Percentiles rank a stretch among this genome's conserved stretches.
Conservation (phyloP, 371 early-diverging fungal genomes). For the Apophysomyces elegans region DNA sequence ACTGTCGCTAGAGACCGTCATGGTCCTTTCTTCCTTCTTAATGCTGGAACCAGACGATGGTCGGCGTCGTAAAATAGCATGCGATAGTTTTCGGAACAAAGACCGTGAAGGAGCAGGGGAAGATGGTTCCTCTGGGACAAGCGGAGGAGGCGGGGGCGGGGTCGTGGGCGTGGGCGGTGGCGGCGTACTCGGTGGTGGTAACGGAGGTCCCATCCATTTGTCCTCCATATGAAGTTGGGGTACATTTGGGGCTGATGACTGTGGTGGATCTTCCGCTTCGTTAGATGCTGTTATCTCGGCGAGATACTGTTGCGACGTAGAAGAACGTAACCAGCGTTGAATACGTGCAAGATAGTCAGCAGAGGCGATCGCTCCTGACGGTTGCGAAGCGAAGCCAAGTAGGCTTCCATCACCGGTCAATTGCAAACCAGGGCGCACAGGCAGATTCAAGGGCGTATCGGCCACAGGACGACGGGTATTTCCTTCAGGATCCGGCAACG, state of each 20-base stretch:
- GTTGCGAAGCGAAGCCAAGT: conserved; percentile 34
- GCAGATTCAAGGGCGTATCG: conserved; percentile 16
- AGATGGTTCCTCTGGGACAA: neutral
- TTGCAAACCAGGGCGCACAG: conserved; percentile 23
- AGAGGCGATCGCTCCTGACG: conserved; percentile 35
- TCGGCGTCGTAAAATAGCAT: conserved; percentile 21
- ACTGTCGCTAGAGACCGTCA: neutral
- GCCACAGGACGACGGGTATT: conserved; percentile 13
- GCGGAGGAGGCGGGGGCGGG: neutral
- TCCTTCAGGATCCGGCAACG: conserved; percentile 25
- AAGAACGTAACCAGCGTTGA: conserved; percentile 53
- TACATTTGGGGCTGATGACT: neutral
- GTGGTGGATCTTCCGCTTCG: conserved; percentile 5
- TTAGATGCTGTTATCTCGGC: conserved; percentile 13
- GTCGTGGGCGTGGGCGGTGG: neutral
- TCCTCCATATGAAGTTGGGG: neutral
- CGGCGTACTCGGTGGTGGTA: conserved; percentile 13
- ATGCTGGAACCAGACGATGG: neutral
- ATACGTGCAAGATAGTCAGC: conserved; percentile 43
- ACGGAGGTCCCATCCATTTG: neutral
- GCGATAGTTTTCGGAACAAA: conserved; percentile 25
- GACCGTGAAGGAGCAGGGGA: conserved; percentile 12
- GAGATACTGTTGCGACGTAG: conserved; percentile 44
- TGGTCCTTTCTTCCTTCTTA: conserved; percentile 4
- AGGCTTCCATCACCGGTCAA: conserved; percentile 24